These are phyloP conservation scores for Sisymbrium irio DNA, from an alignment of 345 rosid species.

Conservation along the genomic window DNA sequence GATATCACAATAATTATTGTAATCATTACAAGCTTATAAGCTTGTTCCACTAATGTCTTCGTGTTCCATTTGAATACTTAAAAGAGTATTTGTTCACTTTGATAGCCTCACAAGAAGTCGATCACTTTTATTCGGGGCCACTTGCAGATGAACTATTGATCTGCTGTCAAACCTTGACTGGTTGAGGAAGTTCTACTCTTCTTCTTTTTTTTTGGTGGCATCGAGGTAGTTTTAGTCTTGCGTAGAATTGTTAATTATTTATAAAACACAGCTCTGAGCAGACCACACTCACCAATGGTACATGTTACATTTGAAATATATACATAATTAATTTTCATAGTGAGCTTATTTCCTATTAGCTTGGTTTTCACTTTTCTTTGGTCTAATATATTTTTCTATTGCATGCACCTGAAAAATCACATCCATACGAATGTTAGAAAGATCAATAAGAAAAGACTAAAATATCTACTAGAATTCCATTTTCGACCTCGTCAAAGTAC, in stretches of 20 bases:
- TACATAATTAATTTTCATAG: background rate
- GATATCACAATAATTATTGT: no score
- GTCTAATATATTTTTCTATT: background rate
- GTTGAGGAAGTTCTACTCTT: background rate
- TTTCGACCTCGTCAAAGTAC: background rate
- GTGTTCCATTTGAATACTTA: background rate
- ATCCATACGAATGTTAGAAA: background rate
- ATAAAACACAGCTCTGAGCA: background rate
- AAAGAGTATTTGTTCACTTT: conserved; percentile 12
- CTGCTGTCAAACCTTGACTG: background rate
- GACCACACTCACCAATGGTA: conserved; percentile 3
- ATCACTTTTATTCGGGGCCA: conserved; percentile 7
- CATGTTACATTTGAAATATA: background rate
- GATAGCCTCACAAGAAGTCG: conserved; percentile 10
- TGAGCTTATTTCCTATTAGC: background rate
- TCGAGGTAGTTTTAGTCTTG: background rate
- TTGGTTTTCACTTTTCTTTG: conserved; percentile 7
- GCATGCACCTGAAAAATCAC: background rate
- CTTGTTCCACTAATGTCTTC: background rate
- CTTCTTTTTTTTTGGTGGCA: no score
- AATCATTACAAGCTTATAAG: no score
- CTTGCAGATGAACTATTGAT: conserved; percentile 1
- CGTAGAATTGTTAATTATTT: background rate
- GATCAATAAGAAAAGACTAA: background rate
- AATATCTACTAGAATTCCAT: conserved; percentile 4